Base-by-base conservation (phyloP, 2,329 filamentous ascomycete genomes). In the Pseudogymnoascus sp. region DNA sequence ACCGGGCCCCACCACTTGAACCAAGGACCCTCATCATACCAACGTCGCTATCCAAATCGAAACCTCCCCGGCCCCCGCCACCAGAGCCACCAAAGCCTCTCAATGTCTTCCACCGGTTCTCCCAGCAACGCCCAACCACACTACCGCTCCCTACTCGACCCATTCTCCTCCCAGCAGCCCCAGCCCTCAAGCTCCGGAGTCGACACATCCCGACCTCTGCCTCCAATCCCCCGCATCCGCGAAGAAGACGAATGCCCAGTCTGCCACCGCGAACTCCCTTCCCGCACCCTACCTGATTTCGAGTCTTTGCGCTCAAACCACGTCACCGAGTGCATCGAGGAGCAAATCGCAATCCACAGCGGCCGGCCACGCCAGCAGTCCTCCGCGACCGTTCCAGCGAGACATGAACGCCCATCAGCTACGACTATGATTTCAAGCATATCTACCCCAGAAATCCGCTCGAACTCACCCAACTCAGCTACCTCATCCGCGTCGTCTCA, bases 171-270 rank as follows among this genome's bases (percentile, higher is more conserved):
- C 23, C 61, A 40, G 2, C 65, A 36, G 50, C 23, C 36, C 7
- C 60, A 50, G 36, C 21, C 38, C 60, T 34, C 50, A 56, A 14
- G 5, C 50, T 34, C 50, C 8, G 50, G 50, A 21, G 28, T 34
- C 6, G 31, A 40, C 42, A 40, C 31, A 21, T 28, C 37, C 14
- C 63, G 67, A 14, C 64, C 67, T 18, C 64, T 68, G 5, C 65
- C 70, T 14, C 63, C 63, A 46, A 63, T 66, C 23, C 69, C 64
- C 1, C 83, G 82, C 63, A 80, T 83, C 69, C 78, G 81, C 5
- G 90, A 93, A 72, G 89, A 92, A 71, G 89, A 93, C 71, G 88
- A 91, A 69, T 93, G 90, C 66, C 89, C 89, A 0, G 83, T 93
- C 50, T 93, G 90, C 69, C 89, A 90, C 70, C 76, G 79, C 38